phyloP scores from a whole-genome alignment of 2,329 filamentous ascomycete species.

The Fusarium luffae region DNA sequence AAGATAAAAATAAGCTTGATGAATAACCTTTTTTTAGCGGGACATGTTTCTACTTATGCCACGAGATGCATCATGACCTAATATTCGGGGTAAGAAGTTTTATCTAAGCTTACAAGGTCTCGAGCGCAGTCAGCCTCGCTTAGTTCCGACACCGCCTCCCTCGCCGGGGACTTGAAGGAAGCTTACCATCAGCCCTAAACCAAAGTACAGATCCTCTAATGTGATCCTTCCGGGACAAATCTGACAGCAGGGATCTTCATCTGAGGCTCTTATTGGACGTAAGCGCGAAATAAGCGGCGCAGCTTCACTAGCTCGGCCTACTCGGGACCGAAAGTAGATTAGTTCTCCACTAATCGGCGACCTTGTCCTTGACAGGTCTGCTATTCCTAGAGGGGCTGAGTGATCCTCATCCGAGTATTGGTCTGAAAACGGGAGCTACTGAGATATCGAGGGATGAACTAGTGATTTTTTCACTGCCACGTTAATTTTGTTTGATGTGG shows the following conservation, averaged over 20 bases:
- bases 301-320: neutral
- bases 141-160: neutral
- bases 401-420: neutral
- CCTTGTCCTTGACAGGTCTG: neutral
- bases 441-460: too few species aligned
- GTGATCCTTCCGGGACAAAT: neutral
- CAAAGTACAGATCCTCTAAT: neutral
- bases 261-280: accelerated
- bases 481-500: neutral
- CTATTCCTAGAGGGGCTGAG: conserved; percentile 1
- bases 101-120: neutral
- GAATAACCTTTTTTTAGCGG: neutral
- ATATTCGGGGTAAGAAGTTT: neutral
- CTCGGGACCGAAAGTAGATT: neutral
- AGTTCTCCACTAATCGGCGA: neutral
- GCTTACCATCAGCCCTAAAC: conserved; percentile 1
- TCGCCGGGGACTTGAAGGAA: neutral
- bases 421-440: too few species aligned
- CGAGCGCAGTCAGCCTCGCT: neutral
- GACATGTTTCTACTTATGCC: neutral
- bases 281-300: neutral
- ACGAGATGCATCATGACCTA: neutral
- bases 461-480: neutral
- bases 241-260: neutral
- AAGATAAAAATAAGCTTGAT: neutral